Percentiles rank a stretch among this genome's conserved stretches.
phyloP scores from a whole-genome alignment of 371 early-diverging fungal genomes.

The Circinella umbellata region DNA sequence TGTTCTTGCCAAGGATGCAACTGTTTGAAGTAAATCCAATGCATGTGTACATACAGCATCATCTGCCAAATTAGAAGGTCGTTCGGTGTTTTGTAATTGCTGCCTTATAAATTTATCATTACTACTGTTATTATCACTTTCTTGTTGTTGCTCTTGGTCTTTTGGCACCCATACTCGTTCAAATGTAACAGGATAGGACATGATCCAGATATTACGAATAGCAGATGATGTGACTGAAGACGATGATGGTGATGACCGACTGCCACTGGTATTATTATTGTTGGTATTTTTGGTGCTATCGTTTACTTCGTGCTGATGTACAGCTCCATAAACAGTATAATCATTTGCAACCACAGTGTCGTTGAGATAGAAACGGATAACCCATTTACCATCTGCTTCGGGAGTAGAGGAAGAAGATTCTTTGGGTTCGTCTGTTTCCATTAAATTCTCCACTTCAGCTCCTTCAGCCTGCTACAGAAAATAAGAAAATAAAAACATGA shows the following conservation, averaged over 20 bases:
- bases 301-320: slow-evolving; percentile 56
- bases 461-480: neutral
- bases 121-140: slow-evolving; percentile 24
- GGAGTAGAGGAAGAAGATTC: slow-evolving; percentile 12
- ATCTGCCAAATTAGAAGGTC: slow-evolving; percentile 26
- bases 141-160: slow-evolving; percentile 24
- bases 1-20: slow-evolving; percentile 24
- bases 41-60: slow-evolving; percentile 46
- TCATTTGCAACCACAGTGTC: slow-evolving; percentile 55
- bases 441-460: slow-evolving; percentile 14
- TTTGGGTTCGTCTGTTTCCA: slow-evolving; percentile 13
- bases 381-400: slow-evolving; percentile 42
- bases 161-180: slow-evolving; percentile 39
- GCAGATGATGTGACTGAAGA: slow-evolving; percentile 1
- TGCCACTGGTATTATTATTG: slow-evolving; percentile 1
- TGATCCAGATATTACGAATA: slow-evolving; percentile 51
- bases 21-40: slow-evolving; percentile 57
- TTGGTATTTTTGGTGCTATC: slow-evolving; percentile 4
- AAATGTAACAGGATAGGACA: slow-evolving; percentile 60
- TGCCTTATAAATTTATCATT: neutral
- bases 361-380: slow-evolving; percentile 58
- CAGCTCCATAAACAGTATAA: slow-evolving; percentile 66
- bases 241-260: slow-evolving; percentile 1
- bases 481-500: neutral
- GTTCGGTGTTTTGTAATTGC: slow-evolving; percentile 22